Evolutionary conservation across 2,329 filamentous ascomycete genomes (phyloP).

Genomic region (Rutstroemia sp.): DNA sequence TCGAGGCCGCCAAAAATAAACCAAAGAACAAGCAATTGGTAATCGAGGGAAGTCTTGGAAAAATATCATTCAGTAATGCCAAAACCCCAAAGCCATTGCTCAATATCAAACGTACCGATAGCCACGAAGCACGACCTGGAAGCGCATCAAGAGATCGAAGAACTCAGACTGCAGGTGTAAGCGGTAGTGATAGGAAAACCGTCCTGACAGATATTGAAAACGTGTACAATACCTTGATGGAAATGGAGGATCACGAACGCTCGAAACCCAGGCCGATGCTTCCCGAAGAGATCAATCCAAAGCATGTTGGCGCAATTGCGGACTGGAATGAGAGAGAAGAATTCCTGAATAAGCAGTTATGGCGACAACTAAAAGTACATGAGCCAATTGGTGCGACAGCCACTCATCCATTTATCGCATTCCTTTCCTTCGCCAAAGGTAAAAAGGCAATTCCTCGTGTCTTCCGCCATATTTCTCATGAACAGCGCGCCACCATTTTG

Average conservation of each 20-base stretch:
- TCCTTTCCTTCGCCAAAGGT: conserved; percentile 89
- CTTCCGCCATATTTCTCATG: conserved; percentile 85
- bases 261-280: conserved; percentile 60
- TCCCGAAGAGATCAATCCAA: conserved; percentile 56
- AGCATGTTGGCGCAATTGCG: conserved; percentile 64
- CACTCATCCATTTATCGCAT: conserved; percentile 89
- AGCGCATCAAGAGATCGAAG: conserved; percentile 40
- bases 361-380: conserved; percentile 84
- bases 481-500: conserved; percentile 89
- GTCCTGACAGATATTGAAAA: conserved; percentile 81
- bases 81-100: conserved; percentile 93
- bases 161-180: conserved; percentile 36
- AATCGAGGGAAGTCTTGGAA: conserved; percentile 90
- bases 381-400: conserved; percentile 76
- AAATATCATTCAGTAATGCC: conserved; percentile 98
- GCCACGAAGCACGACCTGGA: conserved; percentile 46
- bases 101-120: conserved; percentile 86
- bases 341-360: conserved; percentile 71
- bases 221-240: conserved; percentile 83
- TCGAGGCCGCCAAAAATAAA: conserved; percentile 94
- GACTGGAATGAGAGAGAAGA: conserved; percentile 71
- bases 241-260: conserved; percentile 87
- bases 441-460: conserved; percentile 94
- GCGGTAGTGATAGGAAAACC: conserved; percentile 68
- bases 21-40: conserved; percentile 97